phyloP scores from a whole-genome alignment of 2,329 filamentous ascomycete genomes.

The Alternaria brassicae region DNA sequence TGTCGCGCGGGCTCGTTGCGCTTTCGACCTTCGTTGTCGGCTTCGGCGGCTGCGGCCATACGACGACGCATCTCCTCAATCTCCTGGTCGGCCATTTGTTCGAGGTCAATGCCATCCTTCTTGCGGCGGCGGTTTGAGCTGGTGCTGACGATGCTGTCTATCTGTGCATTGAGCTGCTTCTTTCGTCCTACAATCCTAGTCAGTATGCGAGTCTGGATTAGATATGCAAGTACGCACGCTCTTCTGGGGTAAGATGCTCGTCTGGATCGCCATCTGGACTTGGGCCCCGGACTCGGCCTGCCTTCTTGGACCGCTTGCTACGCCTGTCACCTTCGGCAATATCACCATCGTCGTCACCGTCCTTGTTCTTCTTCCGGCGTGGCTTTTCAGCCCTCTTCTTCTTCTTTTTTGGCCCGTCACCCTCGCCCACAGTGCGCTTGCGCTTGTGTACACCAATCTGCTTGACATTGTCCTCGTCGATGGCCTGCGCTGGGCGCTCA shows the following conservation, averaged over 20 bases:
- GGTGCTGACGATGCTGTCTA: slow-evolving; percentile 88
- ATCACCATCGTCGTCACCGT: slow-evolving; percentile 55
- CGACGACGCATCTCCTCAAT: slow-evolving; percentile 85
- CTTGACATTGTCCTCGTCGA: slow-evolving; percentile 68
- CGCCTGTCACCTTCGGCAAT: slow-evolving; percentile 63
- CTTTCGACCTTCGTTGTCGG: slow-evolving; percentile 82
- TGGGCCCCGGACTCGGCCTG: slow-evolving; percentile 45
- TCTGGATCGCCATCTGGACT: slow-evolving; percentile 71
- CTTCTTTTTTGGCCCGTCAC: slow-evolving; percentile 71
- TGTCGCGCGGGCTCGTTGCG: slow-evolving; percentile 82
- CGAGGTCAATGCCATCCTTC: slow-evolving; percentile 90
- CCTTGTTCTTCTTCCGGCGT: slow-evolving; percentile 59
- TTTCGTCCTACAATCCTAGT: slow-evolving; percentile 63
- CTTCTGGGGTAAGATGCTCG: slow-evolving; percentile 80
- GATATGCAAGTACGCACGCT: slow-evolving; percentile 63
- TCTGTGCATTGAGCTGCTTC: slow-evolving; percentile 82
- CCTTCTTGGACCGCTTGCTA: slow-evolving; percentile 56
- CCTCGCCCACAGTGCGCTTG: slow-evolving; percentile 67
- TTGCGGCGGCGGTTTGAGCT: slow-evolving; percentile 75
- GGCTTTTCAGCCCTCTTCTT: slow-evolving; percentile 67
- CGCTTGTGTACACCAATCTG: slow-evolving; percentile 69
- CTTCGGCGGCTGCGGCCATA: slow-evolving; percentile 90
- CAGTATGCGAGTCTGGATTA: slow-evolving; percentile 9
- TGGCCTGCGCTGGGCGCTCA: slow-evolving; percentile 63
- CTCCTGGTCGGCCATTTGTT: slow-evolving; percentile 87